Conservation (phyloP, 2,329 filamentous ascomycete species). For the Emmonsiellopsis sp. region DNA sequence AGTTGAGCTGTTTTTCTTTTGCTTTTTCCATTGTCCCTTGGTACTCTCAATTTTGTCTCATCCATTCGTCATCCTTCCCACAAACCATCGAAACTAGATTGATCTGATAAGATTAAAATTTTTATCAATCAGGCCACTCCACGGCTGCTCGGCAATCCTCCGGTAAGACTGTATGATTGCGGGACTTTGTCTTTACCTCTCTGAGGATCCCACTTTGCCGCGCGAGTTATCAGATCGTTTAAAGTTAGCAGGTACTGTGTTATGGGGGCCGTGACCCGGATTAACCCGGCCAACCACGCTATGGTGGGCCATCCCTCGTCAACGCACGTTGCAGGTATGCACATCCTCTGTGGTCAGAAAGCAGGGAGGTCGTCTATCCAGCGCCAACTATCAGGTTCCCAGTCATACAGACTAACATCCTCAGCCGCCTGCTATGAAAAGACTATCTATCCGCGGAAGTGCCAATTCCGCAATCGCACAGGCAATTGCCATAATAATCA, state of each 20-base stretch:
- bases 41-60: too few species aligned
- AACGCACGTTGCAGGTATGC: too few species aligned
- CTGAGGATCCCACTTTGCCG: background rate
- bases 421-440: too few species aligned
- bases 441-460: too few species aligned
- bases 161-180: background rate
- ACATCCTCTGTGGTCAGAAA: too few species aligned
- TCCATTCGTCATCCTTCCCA: background rate
- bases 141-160: background rate
- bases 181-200: background rate
- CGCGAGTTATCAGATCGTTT: background rate
- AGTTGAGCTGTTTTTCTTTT: background rate
- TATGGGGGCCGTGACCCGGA: background rate
- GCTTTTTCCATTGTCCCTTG: background rate
- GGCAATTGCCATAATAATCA: too few species aligned
- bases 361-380: too few species aligned
- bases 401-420: too few species aligned
- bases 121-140: background rate
- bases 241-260: background rate
- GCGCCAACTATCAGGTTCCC: too few species aligned
- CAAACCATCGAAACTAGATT: background rate
- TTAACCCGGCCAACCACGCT: too few species aligned
- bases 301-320: too few species aligned
- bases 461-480: too few species aligned
- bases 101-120: background rate